Percentiles rank a stretch among this genome's conserved stretches.
Conservation (phyloP, 2,329 filamentous ascomycete species). For the Raffaelea albimanens region DNA sequence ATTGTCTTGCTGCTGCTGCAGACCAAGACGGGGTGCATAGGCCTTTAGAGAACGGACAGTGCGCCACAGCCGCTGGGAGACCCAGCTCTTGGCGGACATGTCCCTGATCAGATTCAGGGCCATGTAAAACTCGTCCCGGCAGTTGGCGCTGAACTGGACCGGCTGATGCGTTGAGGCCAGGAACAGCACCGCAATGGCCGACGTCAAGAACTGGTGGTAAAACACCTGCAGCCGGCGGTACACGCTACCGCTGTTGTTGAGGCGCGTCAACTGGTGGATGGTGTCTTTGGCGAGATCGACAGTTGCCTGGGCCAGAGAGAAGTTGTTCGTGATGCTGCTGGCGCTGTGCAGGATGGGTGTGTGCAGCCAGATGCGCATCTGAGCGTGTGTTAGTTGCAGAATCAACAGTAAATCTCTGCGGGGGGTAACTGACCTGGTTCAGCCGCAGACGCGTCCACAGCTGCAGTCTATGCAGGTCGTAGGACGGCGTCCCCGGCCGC, state of each 20-base stretch:
- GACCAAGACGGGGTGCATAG: conserved; percentile 59
- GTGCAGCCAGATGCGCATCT: conserved; percentile 48
- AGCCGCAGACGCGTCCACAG: conserved; percentile 78
- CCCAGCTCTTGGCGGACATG: conserved; percentile 60
- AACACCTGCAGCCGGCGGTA: conserved; percentile 65
- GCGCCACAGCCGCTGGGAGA: conserved; percentile 64
- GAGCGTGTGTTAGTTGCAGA: neutral
- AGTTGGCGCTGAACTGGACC: conserved; percentile 56
- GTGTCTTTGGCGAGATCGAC: conserved; percentile 71
- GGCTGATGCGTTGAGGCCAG: conserved; percentile 69
- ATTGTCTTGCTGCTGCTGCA: conserved; percentile 41
- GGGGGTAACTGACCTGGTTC: too few species aligned
- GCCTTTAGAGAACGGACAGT: conserved; percentile 63
- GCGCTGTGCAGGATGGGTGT: conserved; percentile 79
- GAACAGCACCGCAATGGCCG: conserved; percentile 66
- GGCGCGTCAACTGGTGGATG: conserved; percentile 58
- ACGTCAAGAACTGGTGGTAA: conserved; percentile 73
- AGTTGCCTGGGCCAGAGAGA: conserved; percentile 61
- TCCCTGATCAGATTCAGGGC: conserved; percentile 66
- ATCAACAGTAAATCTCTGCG: too few species aligned
- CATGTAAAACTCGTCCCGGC: conserved; percentile 70
- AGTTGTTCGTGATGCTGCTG: conserved; percentile 70
- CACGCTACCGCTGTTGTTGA: conserved; percentile 63
- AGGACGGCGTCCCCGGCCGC: conserved; percentile 45
- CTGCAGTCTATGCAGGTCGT: conserved; percentile 63